Evolutionary conservation across 148 eudicot genomes (phyloP).

Genomic region (Vaccinium darrowii): DNA sequence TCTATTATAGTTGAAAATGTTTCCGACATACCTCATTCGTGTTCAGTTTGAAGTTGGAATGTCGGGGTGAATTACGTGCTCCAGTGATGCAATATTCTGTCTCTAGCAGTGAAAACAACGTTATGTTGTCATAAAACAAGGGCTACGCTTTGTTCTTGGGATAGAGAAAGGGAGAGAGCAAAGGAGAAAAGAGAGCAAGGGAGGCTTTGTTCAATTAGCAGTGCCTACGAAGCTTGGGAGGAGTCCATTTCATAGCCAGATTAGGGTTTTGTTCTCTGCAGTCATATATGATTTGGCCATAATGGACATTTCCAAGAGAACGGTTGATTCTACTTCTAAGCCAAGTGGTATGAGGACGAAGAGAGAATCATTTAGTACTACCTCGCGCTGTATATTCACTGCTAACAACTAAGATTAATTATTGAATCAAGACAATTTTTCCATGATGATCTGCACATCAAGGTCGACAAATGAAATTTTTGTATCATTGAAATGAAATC

Average conservation of each 20-base stretch:
- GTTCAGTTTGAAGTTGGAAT: not conserved
- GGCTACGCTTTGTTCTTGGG: not conserved
- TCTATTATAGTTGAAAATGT: not conserved
- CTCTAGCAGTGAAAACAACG: not conserved
- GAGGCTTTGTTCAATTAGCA: not conserved
- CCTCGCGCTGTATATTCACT: not conserved
- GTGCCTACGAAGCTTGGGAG: not conserved
- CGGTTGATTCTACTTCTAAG: not conserved
- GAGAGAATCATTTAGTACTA: not conserved
- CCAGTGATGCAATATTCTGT: not conserved
- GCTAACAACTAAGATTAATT: not conserved
- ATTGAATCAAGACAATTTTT: too few species aligned
- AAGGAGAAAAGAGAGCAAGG: not conserved
- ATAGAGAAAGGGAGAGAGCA: not conserved
- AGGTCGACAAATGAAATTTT: too few species aligned
- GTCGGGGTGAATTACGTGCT: not conserved
- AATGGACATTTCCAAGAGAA: not conserved
- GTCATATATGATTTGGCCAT: not conserved
- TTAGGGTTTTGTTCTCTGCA: not conserved
- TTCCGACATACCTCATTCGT: not conserved
- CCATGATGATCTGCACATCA: too few species aligned
- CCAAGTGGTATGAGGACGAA: not conserved
- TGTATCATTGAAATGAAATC: too few species aligned
- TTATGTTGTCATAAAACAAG: not conserved
- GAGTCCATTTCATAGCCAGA: not conserved